Conservation (phyloP, 345 rosid genomes). For the Hibiscus syriacus region DNA sequence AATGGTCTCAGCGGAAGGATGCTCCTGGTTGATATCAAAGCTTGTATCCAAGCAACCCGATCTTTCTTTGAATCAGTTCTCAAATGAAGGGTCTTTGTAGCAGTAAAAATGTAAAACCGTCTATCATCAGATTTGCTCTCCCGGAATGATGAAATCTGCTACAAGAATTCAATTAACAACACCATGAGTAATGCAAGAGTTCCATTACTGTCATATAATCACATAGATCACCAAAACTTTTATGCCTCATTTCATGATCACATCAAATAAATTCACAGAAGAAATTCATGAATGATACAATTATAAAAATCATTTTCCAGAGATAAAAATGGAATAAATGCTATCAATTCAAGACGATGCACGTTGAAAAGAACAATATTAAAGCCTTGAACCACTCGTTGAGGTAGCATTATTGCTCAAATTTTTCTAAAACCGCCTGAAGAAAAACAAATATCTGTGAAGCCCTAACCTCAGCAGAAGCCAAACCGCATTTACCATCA, state of each 20-base stretch:
- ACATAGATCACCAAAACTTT: neutral
- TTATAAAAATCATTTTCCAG: neutral
- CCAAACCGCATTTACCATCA: conserved; percentile 9
- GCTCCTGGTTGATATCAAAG: conserved; percentile 63
- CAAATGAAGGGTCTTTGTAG: conserved; percentile 92
- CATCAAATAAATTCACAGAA: conserved; percentile 1
- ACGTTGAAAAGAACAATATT: neutral
- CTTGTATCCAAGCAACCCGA: conserved; percentile 90
- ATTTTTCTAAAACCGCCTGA: neutral
- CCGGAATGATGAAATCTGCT: conserved; percentile 89
- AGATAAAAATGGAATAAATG: conserved; percentile 4
- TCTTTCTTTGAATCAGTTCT: conserved; percentile 76
- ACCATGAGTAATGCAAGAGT: conserved; percentile 9
- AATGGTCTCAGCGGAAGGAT: conserved; percentile 58
- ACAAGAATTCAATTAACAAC: conserved; percentile 16
- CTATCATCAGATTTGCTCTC: conserved; percentile 96
- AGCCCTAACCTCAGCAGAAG: conserved; percentile 4
- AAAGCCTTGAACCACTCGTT: neutral
- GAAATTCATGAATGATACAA: conserved; percentile 1
- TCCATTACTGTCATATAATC: neutral
- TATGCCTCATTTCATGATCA: neutral
- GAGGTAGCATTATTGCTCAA: neutral
- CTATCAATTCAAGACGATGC: neutral
- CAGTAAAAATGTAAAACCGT: conserved; percentile 57
- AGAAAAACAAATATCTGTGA: conserved; percentile 4